A percentile compares a stretch with the other conserved stretches of the same genome.
These are phyloP conservation scores for Dioscorea cayenensis DNA, from an alignment of 116 monocot genomes.

Conservation along the genomic window DNA sequence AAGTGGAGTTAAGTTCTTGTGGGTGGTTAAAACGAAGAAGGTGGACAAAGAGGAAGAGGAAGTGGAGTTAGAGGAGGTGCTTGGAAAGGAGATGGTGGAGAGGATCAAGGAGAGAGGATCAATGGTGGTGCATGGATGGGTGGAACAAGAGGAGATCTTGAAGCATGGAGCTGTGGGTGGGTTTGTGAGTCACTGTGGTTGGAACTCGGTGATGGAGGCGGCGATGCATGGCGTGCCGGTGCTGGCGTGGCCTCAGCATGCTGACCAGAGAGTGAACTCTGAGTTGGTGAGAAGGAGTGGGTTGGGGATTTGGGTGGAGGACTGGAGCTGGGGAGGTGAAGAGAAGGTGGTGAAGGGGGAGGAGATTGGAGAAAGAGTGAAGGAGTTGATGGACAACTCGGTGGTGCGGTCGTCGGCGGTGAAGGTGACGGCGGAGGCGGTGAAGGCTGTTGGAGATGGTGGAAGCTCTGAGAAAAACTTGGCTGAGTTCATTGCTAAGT, in stretches of 20 bases:
- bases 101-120: conserved; percentile 12
- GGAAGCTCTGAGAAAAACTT: background rate
- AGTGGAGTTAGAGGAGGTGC: conserved; percentile 1
- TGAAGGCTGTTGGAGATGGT: background rate
- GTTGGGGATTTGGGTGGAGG: conserved; percentile 7
- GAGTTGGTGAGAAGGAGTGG: conserved; percentile 13
- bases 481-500: background rate
- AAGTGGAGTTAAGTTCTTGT: conserved; percentile 18
- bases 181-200: conserved; percentile 60
- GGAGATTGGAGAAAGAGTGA: conserved; percentile 10
- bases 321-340: conserved; percentile 7
- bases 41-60: conserved; percentile 20
- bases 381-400: conserved; percentile 4
- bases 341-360: conserved; percentile 9
- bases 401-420: background rate
- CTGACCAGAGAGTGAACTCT: conserved; percentile 12
- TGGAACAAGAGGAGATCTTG: conserved; percentile 25
- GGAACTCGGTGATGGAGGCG: conserved; percentile 46
- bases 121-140: conserved; percentile 14
- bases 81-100: conserved; percentile 7
- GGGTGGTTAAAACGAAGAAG: conserved; percentile 19
- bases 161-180: conserved; percentile 38
- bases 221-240: conserved; percentile 5
- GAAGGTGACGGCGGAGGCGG: background rate
- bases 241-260: conserved; percentile 12